Percentiles rank a stretch among this genome's conserved stretches.
These are phyloP conservation scores for Hypoxylon trugodes DNA, from an alignment of 495 filamentous ascomycete genomes.

Conservation along the genomic window DNA sequence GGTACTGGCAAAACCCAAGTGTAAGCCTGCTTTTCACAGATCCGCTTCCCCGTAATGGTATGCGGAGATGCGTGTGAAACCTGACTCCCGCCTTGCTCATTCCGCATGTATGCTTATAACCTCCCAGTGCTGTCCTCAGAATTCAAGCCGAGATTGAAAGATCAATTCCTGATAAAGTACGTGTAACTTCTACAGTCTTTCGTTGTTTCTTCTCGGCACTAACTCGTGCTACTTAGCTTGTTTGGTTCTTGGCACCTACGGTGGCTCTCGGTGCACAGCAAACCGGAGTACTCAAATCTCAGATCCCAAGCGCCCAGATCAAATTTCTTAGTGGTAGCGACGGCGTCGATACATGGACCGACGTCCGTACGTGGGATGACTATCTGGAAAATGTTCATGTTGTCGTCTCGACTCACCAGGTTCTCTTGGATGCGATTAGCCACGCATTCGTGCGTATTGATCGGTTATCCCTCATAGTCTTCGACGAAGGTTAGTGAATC, in stretches of 20 bases:
- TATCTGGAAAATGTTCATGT: constrained; percentile 72
- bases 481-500: constrained; percentile 80
- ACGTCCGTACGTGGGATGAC: constrained; percentile 75
- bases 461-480: constrained; percentile 74
- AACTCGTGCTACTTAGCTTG: constrained; percentile 62
- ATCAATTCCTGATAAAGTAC: constrained; percentile 66
- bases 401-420: constrained; percentile 78
- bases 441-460: constrained; percentile 82
- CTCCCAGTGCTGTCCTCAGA: constrained; percentile 75
- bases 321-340: constrained; percentile 73
- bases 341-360: constrained; percentile 78
- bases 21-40: constrained; percentile 58
- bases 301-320: constrained; percentile 70
- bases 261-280: constrained; percentile 81
- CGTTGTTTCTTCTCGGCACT: constrained; percentile 21
- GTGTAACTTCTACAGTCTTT: constrained; percentile 12
- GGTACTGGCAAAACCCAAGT: constrained; percentile 93
- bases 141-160: constrained; percentile 79
- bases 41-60: constrained; percentile 1
- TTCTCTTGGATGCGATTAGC: constrained; percentile 79
- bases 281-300: constrained; percentile 63
- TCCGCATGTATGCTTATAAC: constrained; percentile 9
- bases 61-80: neutral
- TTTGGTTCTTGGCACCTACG: constrained; percentile 89
- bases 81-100: neutral